Evolutionary conservation across 306 rosid genomes (phyloP), one percentile per base, ranked within the genome.

Genomic region (Rosa lucieae): DNA sequence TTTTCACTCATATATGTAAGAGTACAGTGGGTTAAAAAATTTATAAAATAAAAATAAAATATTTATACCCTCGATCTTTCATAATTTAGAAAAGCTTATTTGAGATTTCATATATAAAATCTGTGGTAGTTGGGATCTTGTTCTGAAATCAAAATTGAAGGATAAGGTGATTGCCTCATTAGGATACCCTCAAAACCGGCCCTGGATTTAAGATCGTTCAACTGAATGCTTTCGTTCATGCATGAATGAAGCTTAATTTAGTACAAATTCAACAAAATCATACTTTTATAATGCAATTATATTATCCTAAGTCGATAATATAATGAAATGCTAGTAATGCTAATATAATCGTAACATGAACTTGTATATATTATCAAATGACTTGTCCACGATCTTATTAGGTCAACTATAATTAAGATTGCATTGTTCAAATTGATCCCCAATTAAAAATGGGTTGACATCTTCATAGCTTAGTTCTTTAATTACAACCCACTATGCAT

Each of bases 371-470:
- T 53, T 18, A 51, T 17, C 58, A 52, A 52, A 15, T 52, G n/a
- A 53, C 61, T 53, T 18, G 23, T 18, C 61, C 61, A 53, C 23
- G 9, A 18, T 53, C 23, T 53, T 53, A 18, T 53, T 20, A 20
- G 5, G 29, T 39, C 32, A 8, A 20, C 29, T 40, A 39, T 17
- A 17, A 70, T 23, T 55, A 26, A 23, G 18, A 42, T 26, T 47
- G 35, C n/a, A 69, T 11, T 23, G 4, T 55, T 18, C 61, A 55
- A 55, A 13, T 70, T 26, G 6, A 26, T 56, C 23, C 26, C 26
- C 61, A 72, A 29, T 48, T 29, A 51, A 73, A 5, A 73, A 73
- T 20, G 29, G 48, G 49, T 73, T 52, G 77, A 71, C 61, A 11
- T 73, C 65, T 48, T 49, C 17, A 10, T 21, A 11, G 39, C 17